A percentile compares a stretch with the other conserved stretches of the same genome.
These are phyloP conservation scores for Candida pseudofarinosa DNA, from an alignment of 805 yeast species.

Conservation along the genomic window DNA sequence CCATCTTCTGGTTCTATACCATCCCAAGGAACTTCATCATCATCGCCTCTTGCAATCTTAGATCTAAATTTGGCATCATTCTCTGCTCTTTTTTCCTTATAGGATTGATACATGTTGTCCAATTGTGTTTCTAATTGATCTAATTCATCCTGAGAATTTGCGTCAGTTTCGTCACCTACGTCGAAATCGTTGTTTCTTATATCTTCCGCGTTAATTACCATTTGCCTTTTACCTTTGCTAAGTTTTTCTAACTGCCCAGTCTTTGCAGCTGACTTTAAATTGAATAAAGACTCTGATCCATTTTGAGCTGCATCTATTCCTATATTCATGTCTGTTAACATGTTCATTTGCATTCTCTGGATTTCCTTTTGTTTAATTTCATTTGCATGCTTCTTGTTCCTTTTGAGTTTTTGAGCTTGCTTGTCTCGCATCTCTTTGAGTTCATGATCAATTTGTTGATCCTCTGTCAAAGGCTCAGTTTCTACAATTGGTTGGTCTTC, in stretches of 20 bases:
- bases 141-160: conserved; percentile 46
- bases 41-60: conserved; percentile 70
- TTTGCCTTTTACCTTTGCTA: conserved; percentile 68
- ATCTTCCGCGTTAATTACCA: conserved; percentile 56
- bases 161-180: conserved; percentile 1
- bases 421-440: conserved; percentile 67
- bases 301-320: conserved; percentile 88
- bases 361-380: conserved; percentile 86
- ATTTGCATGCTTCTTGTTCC: conserved; percentile 79
- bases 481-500: conserved; percentile 53
- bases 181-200: conserved; percentile 40
- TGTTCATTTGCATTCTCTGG: conserved; percentile 89
- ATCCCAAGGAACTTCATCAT: conserved; percentile 72
- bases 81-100: conserved; percentile 63
- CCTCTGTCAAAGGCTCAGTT: conserved; percentile 75
- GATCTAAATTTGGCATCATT: conserved; percentile 67
- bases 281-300: conserved; percentile 78
- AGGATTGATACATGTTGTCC: conserved; percentile 73
- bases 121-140: conserved; percentile 76
- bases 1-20: conserved; percentile 49
- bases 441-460: conserved; percentile 84
- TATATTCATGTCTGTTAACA: conserved; percentile 87
- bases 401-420: conserved; percentile 62
- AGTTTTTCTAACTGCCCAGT: conserved; percentile 75
- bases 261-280: conserved; percentile 78